A percentile compares a stretch with the other conserved stretches of the same genome.
These are phyloP conservation scores for Collariella sp. DNA, from an alignment of 495 filamentous ascomycete genomes.

Conservation along the genomic window DNA sequence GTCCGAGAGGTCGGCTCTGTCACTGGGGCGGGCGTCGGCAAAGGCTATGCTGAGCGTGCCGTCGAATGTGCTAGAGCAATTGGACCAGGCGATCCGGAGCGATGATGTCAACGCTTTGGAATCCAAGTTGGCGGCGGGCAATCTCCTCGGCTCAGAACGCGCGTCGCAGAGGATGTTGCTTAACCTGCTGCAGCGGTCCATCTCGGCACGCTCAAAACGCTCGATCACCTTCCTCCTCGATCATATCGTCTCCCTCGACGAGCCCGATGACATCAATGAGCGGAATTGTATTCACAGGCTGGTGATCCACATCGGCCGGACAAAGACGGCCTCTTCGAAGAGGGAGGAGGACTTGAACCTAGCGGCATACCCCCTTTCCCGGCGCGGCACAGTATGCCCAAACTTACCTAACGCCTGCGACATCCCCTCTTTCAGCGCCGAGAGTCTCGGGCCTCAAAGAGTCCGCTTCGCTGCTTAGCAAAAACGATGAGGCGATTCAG, in stretches of 20 bases:
- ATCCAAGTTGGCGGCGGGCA: slow-evolving; percentile 49
- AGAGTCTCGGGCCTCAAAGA: slow-evolving; percentile 36
- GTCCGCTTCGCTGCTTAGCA: slow-evolving; percentile 47
- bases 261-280: slow-evolving; percentile 84
- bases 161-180: slow-evolving; percentile 57
- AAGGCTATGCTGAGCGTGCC: slow-evolving; percentile 65
- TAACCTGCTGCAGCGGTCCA: slow-evolving; percentile 75
- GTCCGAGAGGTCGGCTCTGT: slow-evolving; percentile 62
- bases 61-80: slow-evolving; percentile 51
- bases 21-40: slow-evolving; percentile 60
- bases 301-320: slow-evolving; percentile 79
- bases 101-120: slow-evolving; percentile 59
- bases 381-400: slow-evolving; percentile 57
- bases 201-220: slow-evolving; percentile 57
- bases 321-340: slow-evolving; percentile 52
- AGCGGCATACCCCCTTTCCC: slow-evolving; percentile 35
- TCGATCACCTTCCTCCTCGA: slow-evolving; percentile 63
- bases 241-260: slow-evolving; percentile 61
- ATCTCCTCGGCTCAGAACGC: slow-evolving; percentile 41
- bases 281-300: slow-evolving; percentile 89
- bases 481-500: slow-evolving; percentile 65
- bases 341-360: slow-evolving; percentile 38
- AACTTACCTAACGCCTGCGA: slow-evolving; percentile 56
- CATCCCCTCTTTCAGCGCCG: slow-evolving; percentile 49
- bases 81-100: slow-evolving; percentile 69